phyloP scores from a whole-genome alignment of 768 basidiomycete genomes.

The Butyriboletus loyo region DNA sequence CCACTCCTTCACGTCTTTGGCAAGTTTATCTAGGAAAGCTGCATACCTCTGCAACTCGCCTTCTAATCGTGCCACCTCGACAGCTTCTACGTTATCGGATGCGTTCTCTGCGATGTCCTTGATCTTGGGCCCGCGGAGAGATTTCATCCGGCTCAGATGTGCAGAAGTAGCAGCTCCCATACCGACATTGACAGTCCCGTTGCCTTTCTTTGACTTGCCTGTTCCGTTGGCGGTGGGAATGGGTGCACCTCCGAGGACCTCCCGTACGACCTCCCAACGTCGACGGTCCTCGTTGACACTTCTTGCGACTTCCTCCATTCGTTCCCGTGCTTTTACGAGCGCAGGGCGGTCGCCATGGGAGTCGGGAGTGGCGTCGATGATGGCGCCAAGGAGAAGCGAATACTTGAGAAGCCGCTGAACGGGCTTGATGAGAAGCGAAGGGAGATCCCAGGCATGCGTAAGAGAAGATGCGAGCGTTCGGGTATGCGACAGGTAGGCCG shows the following conservation, averaged over 20 bases:
- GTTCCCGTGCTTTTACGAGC: slow-evolving; percentile 29
- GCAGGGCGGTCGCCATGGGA: slow-evolving; percentile 57
- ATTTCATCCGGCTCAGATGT: slow-evolving; percentile 61
- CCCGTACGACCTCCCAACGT: slow-evolving; percentile 74
- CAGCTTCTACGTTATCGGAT: slow-evolving; percentile 41
- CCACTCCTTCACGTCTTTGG: slow-evolving; percentile 65
- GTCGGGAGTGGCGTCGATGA: slow-evolving; percentile 72
- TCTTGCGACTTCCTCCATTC: slow-evolving; percentile 70
- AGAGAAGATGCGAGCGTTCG: slow-evolving; percentile 63
- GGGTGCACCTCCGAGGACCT: slow-evolving; percentile 51
- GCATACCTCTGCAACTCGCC: slow-evolving; percentile 55
- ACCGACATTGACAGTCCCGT: slow-evolving; percentile 36
- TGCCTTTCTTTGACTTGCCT: slow-evolving; percentile 39
- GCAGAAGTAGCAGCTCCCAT: slow-evolving; percentile 53
- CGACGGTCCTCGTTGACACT: slow-evolving; percentile 78
- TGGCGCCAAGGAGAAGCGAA: slow-evolving; percentile 74
- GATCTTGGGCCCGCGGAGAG: slow-evolving; percentile 37
- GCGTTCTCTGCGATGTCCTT: slow-evolving; percentile 27
- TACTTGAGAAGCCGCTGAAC: slow-evolving; percentile 97
- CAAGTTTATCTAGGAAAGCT: slow-evolving; percentile 57
- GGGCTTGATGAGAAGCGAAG: slow-evolving; percentile 94
- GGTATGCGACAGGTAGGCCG: slow-evolving; percentile 63
- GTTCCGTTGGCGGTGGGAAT: slow-evolving; percentile 37
- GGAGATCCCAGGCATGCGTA: slow-evolving; percentile 89
- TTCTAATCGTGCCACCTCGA: slow-evolving; percentile 53